These are phyloP conservation scores for Coffea humblotiana DNA, from an alignment of 305 asterid species.

Conservation along the genomic window DNA sequence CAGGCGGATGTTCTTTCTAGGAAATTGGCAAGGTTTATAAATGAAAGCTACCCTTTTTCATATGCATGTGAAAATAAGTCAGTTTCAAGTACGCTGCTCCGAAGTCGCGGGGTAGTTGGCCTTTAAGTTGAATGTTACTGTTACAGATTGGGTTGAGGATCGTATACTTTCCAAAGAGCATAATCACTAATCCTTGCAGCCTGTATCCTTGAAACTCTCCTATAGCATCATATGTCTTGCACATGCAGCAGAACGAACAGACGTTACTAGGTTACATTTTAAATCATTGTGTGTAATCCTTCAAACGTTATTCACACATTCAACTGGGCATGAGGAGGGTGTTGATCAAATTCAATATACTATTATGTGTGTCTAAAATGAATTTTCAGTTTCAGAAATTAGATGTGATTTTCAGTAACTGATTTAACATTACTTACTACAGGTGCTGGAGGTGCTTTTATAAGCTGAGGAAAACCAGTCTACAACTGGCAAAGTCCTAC, in stretches of 20 bases:
- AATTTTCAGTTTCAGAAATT: not conserved
- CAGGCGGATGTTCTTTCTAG: constrained; percentile 68
- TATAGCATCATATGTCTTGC: not conserved
- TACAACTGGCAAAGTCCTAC: constrained; percentile 60
- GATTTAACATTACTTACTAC: not conserved
- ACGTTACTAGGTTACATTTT: not conserved
- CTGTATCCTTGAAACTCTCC: not conserved
- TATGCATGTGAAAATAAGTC: too few relatives aligned
- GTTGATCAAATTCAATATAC: not conserved
- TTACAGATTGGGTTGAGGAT: not conserved
- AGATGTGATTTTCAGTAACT: not conserved
- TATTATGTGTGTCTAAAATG: not conserved
- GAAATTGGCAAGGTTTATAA: constrained; percentile 66
- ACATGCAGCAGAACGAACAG: not conserved
- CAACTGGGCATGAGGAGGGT: not conserved
- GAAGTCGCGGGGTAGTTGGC: not conserved
- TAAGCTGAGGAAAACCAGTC: constrained; percentile 52
- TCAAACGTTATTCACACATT: not conserved
- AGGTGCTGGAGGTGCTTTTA: constrained; percentile 80
- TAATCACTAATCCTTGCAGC: not conserved
- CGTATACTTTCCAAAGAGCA: not conserved
- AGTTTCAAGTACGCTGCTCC: too few relatives aligned
- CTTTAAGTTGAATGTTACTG: not conserved
- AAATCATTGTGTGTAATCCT: not conserved
- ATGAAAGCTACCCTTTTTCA: not conserved